Percentiles rank a stretch among this genome's conserved stretches.
Evolutionary conservation across 2,329 filamentous ascomycete genomes (phyloP).

Genomic region (Talaromyces islandicus): DNA sequence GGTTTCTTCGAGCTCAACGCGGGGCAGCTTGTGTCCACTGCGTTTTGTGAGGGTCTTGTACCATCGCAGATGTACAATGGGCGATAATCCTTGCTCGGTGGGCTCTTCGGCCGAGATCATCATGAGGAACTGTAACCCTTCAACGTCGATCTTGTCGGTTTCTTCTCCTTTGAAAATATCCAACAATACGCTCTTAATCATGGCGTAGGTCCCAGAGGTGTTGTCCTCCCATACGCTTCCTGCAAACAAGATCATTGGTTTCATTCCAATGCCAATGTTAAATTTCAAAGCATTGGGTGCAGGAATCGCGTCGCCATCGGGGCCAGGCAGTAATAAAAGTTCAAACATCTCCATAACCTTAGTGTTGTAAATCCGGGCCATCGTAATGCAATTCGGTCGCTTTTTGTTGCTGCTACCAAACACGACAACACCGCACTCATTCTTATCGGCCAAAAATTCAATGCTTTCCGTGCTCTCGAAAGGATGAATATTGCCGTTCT

Average conservation of each 20-base stretch:
- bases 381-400: constrained; percentile 81
- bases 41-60: constrained; percentile 84
- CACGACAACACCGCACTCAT: constrained; percentile 79
- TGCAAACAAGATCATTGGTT: constrained; percentile 87
- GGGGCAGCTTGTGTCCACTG: constrained; percentile 77
- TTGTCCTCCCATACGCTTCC: constrained; percentile 83
- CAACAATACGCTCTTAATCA: constrained; percentile 78
- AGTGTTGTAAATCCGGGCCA: constrained; percentile 75
- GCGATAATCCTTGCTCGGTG: constrained; percentile 29
- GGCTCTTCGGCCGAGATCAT: constrained; percentile 70
- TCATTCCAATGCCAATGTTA: constrained; percentile 66
- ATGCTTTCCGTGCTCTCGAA: constrained; percentile 85
- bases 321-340: constrained; percentile 70
- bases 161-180: constrained; percentile 88
- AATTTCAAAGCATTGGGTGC: constrained; percentile 53
- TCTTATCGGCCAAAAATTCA: constrained; percentile 95
- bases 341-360: constrained; percentile 95
- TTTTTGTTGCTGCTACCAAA: constrained; percentile 89
- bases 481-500: constrained; percentile 82
- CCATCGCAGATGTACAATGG: constrained; percentile 60
- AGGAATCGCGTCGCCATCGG: constrained; percentile 40
- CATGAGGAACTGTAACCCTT: constrained; percentile 87
- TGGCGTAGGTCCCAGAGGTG: constrained; percentile 70
- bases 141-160: constrained; percentile 80
- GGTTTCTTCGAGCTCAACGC: constrained; percentile 92